Percentiles rank a stretch among this genome's conserved stretches.
Evolutionary conservation across 140 eudicot genomes (phyloP).

Genomic region (Anethum foeniculum): DNA sequence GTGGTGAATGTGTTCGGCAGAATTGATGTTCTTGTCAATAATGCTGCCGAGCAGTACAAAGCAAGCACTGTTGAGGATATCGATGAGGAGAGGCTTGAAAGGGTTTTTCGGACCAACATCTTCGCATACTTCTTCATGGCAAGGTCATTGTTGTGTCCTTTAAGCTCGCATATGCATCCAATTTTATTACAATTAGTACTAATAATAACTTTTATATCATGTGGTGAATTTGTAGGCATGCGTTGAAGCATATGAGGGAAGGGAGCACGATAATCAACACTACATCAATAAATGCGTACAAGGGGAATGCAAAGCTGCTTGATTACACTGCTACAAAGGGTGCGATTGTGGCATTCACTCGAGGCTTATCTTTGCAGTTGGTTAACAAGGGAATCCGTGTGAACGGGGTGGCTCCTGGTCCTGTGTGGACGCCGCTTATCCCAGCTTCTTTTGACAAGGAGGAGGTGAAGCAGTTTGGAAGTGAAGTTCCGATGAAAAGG

Average conservation of each 20-base stretch:
- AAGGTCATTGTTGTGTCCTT: neutral
- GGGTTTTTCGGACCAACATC: constrained; percentile 80
- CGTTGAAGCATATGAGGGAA: constrained; percentile 78
- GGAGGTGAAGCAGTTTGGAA: constrained; percentile 28
- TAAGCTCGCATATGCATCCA: too few species aligned
- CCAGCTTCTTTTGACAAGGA: constrained; percentile 36
- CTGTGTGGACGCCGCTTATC: constrained; percentile 58
- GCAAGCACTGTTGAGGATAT: constrained; percentile 58
- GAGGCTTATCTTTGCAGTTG: constrained; percentile 55
- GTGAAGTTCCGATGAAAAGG: constrained; percentile 52
- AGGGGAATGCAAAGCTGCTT: constrained; percentile 53
- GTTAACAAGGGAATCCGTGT: constrained; percentile 39
- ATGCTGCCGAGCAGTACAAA: constrained; percentile 78
- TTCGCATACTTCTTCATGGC: constrained; percentile 20
- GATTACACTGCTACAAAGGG: constrained; percentile 92
- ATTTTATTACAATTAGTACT: too few species aligned
- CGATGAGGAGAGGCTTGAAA: constrained; percentile 77
- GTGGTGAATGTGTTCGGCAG: constrained; percentile 54
- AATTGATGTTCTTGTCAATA: constrained; percentile 70
- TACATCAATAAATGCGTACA: constrained; percentile 82
- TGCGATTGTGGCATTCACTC: constrained; percentile 64
- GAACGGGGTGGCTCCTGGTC: constrained; percentile 68
- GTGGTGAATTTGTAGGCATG: constrained; percentile 37
- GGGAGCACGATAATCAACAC: constrained; percentile 73
- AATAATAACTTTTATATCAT: too few species aligned